A percentile compares a stretch with the other conserved stretches of the same genome.
phyloP scores from a whole-genome alignment of 108 stramenopile species.

The Cyclotella choctawhatcheeana region DNA sequence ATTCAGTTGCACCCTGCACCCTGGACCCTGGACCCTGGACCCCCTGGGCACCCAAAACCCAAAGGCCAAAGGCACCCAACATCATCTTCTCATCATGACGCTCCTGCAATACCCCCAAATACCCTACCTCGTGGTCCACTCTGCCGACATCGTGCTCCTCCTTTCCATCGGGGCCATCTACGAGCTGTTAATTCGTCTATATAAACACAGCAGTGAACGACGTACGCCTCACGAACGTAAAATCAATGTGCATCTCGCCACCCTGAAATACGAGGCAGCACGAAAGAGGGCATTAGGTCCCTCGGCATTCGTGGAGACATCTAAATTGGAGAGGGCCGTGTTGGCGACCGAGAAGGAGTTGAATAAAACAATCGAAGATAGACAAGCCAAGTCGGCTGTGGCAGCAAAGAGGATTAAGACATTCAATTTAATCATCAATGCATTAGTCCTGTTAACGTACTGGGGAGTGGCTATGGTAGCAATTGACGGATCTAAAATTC shows the following conservation, averaged over 20 bases:
- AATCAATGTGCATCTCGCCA: slow-evolving; percentile 51
- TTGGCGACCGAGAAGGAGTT: slow-evolving; percentile 72
- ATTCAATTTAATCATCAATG: slow-evolving; percentile 40
- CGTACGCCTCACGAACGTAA: slow-evolving; percentile 54
- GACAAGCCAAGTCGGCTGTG: slow-evolving; percentile 38
- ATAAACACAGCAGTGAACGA: slow-evolving; percentile 42
- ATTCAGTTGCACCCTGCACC: too few species aligned
- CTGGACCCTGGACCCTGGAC: too few species aligned
- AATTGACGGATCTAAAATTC: slow-evolving; percentile 56
- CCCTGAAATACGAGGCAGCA: slow-evolving; percentile 59
- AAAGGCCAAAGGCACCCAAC: background rate
- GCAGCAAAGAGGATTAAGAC: slow-evolving; percentile 49
- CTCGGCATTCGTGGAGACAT: slow-evolving; percentile 82
- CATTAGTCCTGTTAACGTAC: slow-evolving; percentile 59
- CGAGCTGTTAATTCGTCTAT: slow-evolving; percentile 53
- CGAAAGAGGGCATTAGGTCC: slow-evolving; percentile 68
- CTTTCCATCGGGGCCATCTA: slow-evolving; percentile 61
- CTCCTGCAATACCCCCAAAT: slow-evolving; percentile 38
- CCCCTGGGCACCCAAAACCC: too few species aligned
- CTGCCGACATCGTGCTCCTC: slow-evolving; percentile 67
- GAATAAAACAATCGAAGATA: slow-evolving; percentile 32
- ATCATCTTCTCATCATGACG: slow-evolving; percentile 23
- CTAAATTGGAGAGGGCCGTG: slow-evolving; percentile 79
- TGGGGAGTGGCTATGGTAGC: slow-evolving; percentile 77
- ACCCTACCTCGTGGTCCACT: slow-evolving; percentile 49